Evolutionary conservation across 140 eudicot species (phyloP), one percentile per base, ranked within the genome.

Genomic region (Anethum foeniculum): DNA sequence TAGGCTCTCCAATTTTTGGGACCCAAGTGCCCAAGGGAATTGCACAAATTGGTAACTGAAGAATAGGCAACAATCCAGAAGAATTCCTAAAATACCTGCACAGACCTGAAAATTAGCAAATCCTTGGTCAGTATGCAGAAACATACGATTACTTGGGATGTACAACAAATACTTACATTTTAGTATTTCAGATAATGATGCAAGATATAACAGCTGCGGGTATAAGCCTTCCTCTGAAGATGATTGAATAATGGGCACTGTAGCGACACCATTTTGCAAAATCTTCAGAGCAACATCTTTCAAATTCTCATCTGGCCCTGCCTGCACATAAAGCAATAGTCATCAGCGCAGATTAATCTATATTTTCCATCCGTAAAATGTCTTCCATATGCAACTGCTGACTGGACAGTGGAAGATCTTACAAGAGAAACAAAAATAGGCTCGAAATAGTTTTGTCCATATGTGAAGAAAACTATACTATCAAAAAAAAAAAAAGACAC

Each of bases 21-120:
- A 92, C 97, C 99, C 99, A 95, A 34, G 99, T 92, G 71, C 99
- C 99, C 85, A 92, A 81, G 77, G 95, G 97, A 82, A 95, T 86
- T 48, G 96, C 80, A 87, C 91, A 86, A 64, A 95, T 80, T 75
- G 97, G 99, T n/a, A 90, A 83, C 82, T 95, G 97, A 82, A 95
- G 93, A 78, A 92, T 84, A 23, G 99, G 99, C 84, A 95, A 86
- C 11, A 96, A 88, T 47, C 90, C 88, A 60, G 90, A 80, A 49
- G 99, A 95, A 83, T 95, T 89, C 83, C 89, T 92, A 76, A 95
- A 95, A 82, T 89, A 93, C 85, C 97, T 91, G 85, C 97, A 95
- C 86, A 95, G 84, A 89, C 93, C 99, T 95, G 96, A 39, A 80
- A 87, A 84, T 75, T 80, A 84, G 75, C 85, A 80, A 64, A 76